These are phyloP conservation scores for Ascocoryne sarcoides DNA, from an alignment of 2,329 filamentous ascomycete species.

Conservation along the genomic window DNA sequence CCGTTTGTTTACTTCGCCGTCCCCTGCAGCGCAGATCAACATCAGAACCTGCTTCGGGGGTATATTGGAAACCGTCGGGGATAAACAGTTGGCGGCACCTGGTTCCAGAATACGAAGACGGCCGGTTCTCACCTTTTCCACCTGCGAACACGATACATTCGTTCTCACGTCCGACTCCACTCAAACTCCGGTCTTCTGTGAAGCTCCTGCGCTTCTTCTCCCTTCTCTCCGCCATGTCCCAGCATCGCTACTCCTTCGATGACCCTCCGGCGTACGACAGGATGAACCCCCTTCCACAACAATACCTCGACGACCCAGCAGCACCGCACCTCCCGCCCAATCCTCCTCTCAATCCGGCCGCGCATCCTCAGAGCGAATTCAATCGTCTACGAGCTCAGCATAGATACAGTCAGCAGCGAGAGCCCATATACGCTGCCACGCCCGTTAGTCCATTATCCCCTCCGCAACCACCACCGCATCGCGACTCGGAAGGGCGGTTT, in stretches of 20 bases:
- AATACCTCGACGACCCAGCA: slow-evolving; percentile 1
- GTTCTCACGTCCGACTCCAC: too few relatives aligned
- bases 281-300: neutral
- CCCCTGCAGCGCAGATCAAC: too few relatives aligned
- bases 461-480: slow-evolving; percentile 28
- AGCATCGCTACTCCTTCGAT: slow-evolving; percentile 1
- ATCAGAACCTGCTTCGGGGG: too few relatives aligned
- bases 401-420: slow-evolving; percentile 14
- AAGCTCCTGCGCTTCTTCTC: neutral
- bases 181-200: too few relatives aligned
- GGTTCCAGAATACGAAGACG: too few relatives aligned
- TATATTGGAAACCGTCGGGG: too few relatives aligned
- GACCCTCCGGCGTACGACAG: too few relatives aligned
- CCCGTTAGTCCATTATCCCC: slow-evolving; percentile 12
- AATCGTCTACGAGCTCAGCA: slow-evolving; percentile 18
- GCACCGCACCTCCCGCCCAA: slow-evolving; percentile 1
- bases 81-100: too few relatives aligned
- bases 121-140: too few relatives aligned
- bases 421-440: slow-evolving; percentile 8
- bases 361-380: slow-evolving; percentile 22
- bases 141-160: too few relatives aligned
- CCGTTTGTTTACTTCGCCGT: too few relatives aligned
- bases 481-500: slow-evolving; percentile 19
- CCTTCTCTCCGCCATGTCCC: slow-evolving; percentile 2
- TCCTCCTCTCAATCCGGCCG: slow-evolving; percentile 10